Percentiles rank a stretch among this genome's conserved stretches.
Evolutionary conservation across 2,329 filamentous ascomycete species (phyloP).

Genomic region (Plectosphaerella sp.): DNA sequence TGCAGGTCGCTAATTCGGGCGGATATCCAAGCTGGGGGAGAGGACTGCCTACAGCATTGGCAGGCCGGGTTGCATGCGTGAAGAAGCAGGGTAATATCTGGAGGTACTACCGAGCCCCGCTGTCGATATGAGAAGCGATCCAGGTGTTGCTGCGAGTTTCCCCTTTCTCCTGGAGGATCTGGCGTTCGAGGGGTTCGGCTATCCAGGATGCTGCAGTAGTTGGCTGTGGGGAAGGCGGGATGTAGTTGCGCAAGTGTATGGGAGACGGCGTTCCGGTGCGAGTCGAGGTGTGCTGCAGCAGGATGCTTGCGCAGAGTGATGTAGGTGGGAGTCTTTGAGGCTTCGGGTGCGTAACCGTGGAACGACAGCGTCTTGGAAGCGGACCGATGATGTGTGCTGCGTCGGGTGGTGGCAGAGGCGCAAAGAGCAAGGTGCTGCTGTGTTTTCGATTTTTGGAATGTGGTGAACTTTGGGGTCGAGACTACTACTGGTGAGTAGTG

Average conservation of each 20-base stretch:
- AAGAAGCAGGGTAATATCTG: constrained; percentile 3
- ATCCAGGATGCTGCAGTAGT: constrained; percentile 27
- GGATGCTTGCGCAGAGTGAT: constrained; percentile 28
- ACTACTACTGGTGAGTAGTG: too few relatives aligned
- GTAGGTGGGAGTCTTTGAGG: background rate
- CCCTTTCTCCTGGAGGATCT: background rate
- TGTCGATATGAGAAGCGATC: constrained; percentile 2
- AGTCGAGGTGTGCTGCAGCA: constrained; percentile 10
- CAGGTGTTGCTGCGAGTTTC: too few relatives aligned
- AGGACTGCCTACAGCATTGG: constrained; percentile 16
- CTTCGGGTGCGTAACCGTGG: background rate
- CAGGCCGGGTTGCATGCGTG: constrained; percentile 7
- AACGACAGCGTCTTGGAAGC: background rate
- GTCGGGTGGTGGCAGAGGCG: background rate
- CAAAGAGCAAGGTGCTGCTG: background rate
- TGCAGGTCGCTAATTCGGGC: constrained; percentile 41
- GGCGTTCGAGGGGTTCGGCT: background rate
- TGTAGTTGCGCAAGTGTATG: constrained; percentile 39
- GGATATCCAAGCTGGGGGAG: constrained; percentile 22
- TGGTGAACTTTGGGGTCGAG: background rate
- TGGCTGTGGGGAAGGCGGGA: constrained; percentile 50
- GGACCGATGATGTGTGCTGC: background rate
- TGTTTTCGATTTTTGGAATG: too few relatives aligned
- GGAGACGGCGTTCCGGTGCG: constrained; percentile 20
- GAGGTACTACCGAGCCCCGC: background rate